Base-by-base conservation (phyloP, 2,329 filamentous ascomycete genomes). In the Exophiala viscosa region DNA sequence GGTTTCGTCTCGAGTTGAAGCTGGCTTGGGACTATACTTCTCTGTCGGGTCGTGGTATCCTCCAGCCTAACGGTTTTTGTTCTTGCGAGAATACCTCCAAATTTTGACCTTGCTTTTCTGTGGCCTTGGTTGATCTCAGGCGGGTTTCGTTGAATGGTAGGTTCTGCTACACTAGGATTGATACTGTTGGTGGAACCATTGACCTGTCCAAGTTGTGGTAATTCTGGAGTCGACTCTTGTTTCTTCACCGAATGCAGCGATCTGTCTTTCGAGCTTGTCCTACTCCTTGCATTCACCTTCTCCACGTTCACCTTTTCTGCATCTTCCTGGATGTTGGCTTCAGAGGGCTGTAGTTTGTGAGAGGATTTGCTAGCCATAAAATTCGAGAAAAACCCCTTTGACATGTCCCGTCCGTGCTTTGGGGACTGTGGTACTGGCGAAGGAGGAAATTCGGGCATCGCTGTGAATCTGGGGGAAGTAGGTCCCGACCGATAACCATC, bases 281-380 rank as follows among this genome's bases (percentile, higher is more conserved):
- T 68, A 54, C 72, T 76, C 36, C 61, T 54, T 35, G 44, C 54
- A 15, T 45, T 50, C 11, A 52, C 44, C 44, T 55, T 58, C 14
- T 63, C 60, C 18, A 61, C 62, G 1, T 64, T 28, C 11, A 52
- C 44, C 44, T 55, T 58, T 14, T 63, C 60, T 23, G 61, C 62
- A 1, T 64, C 68, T 45, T 69, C 66, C 15, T 65, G 65, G 9
- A 55, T 57, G 33, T 67, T 70, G 36, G 67, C 63, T 51, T 76
- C 73, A 15, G 72, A 73, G 32, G 64, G 62, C 33, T 73, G 70
- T 32, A 72, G 56, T 50, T 65, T 67, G 45, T 75, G 72, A 1
- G 71, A 72, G 10, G 72, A 70, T 57, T 73, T 73, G 3, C 72
- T 72, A 5, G 73, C 73, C 62, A 74, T 75, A 39, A 76, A 64